Base-by-base conservation (phyloP, 179 eudicot genomes). In the Actinidia chinensis region DNA sequence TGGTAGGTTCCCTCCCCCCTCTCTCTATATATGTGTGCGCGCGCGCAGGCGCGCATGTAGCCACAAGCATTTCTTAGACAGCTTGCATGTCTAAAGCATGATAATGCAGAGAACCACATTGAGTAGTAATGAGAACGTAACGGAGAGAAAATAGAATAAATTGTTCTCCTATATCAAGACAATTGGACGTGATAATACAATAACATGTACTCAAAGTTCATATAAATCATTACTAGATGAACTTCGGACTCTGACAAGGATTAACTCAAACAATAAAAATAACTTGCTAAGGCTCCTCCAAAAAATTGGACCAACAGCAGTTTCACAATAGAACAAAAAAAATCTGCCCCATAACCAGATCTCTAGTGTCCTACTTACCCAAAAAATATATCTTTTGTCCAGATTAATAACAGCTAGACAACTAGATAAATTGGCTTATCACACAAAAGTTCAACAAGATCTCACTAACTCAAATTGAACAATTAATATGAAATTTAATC, bases 1-100 rank as follows among this genome's bases (percentile, higher is more conserved):
- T 94, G 92, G 99, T 95, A 89, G 67, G 58, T 61, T 22, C 65
- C 77, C 59, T 55, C 28, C 76, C 68, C 56, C 66, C 77, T 70
- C 67, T 43, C 42, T 33, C 48, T 15, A 42, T 48, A 33, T 44
- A 25, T 14, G 20, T 5, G 2, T 5, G n/a, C 68, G n/a, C n/a
- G n/a, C 5, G 11, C 33, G 18, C 46, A 64, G 44, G 36, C 7
- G 44, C 15, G 46, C 20, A 64, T 28, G 36, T 64, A 42, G 44
- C n/a, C 46, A 15, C 22, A 4, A 14, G 44, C 2, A 11, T 64
- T 64, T 36, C 8, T 64, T 63, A 23, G 68, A 63, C 44, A 63
- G 25, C 8, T 63, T 63, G 28, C 42, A 28, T 25, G 25, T 25
- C 8, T 9, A 63, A 13, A 61, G 10, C 67, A 23, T 12, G 28